These are phyloP conservation scores for Leucosporidium creatinivorum DNA, from an alignment of 768 basidiomycete genomes.

Conservation along the genomic window DNA sequence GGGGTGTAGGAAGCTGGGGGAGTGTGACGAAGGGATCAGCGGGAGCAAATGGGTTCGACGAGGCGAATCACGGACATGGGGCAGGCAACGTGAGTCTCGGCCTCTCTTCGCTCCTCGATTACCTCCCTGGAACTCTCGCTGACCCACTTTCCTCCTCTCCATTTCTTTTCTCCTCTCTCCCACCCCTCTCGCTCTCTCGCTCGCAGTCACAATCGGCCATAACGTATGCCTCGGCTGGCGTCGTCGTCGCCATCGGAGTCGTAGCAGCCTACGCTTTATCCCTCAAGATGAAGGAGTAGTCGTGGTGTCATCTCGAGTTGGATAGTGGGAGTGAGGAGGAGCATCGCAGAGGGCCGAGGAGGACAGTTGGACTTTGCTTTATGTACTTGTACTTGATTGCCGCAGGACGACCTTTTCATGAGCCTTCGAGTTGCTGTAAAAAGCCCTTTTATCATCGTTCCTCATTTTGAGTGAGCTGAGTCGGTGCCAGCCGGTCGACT, in stretches of 20 bases:
- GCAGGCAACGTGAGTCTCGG: not conserved
- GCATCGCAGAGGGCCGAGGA: no score
- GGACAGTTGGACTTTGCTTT: no score
- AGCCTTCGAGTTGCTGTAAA: no score
- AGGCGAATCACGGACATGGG: not conserved
- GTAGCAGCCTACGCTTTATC: constrained; percentile 28
- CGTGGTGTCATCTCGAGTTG: no score
- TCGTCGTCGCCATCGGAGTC: constrained; percentile 34
- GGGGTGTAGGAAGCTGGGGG: not conserved
- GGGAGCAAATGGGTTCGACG: not conserved
- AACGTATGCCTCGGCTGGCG: constrained; percentile 30
- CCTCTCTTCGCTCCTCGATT: not conserved
- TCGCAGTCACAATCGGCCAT: constrained; percentile 5
- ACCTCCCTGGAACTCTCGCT: not conserved
- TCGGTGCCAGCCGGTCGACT: no score
- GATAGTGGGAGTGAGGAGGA: no score
- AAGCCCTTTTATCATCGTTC: no score
- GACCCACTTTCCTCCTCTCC: not conserved
- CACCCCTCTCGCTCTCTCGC: not conserved
- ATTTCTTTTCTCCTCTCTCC: no score
- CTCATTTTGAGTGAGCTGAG: no score
- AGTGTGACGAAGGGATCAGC: not conserved
- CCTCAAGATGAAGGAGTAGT: constrained; percentile 29
- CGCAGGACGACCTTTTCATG: no score
- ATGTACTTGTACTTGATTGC: no score